Percentiles rank a stretch among this genome's conserved stretches.
Evolutionary conservation across 441 rosid species (phyloP).

Genomic region (Biscutella auriculata): DNA sequence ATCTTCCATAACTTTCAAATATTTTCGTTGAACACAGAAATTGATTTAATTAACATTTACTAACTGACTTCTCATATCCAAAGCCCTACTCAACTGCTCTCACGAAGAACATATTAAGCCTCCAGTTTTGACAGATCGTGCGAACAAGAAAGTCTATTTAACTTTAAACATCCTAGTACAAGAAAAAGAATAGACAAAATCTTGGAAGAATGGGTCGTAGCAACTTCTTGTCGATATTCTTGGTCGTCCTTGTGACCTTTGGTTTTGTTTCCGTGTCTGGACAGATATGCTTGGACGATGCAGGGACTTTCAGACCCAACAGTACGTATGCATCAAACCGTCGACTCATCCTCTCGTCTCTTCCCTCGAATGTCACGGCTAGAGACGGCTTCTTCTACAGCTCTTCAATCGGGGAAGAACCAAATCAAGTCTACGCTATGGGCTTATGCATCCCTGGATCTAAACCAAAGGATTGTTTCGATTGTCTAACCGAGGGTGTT

Average conservation of each 20-base stretch:
- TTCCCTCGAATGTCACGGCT: conserved; percentile 18
- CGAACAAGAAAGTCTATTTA: conserved; percentile 21
- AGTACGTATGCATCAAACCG: conserved; percentile 24
- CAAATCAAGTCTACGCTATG: conserved; percentile 12
- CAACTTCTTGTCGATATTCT: background rate
- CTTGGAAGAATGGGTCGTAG: background rate
- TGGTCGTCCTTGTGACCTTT: background rate
- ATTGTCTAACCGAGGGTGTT: conserved; percentile 17
- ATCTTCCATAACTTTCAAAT: no score
- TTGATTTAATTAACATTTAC: no score
- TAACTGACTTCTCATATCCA: no score
- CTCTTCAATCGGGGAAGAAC: conserved; percentile 12
- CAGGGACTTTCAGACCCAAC: conserved; percentile 23
- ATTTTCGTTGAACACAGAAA: no score
- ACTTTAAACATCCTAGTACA: background rate
- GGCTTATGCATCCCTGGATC: conserved; percentile 31
- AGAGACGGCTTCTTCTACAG: conserved; percentile 14
- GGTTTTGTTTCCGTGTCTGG: background rate
- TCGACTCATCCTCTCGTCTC: conserved; percentile 19
- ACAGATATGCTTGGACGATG: conserved; percentile 5
- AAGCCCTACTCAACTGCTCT: no score
- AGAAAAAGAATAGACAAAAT: background rate
- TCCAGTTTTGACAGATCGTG: no score
- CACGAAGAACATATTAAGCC: no score
- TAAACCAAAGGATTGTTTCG: conserved; percentile 15